These are phyloP conservation scores for Carex cristatella DNA, from an alignment of 176 grass and related monocot species.

Conservation along the genomic window DNA sequence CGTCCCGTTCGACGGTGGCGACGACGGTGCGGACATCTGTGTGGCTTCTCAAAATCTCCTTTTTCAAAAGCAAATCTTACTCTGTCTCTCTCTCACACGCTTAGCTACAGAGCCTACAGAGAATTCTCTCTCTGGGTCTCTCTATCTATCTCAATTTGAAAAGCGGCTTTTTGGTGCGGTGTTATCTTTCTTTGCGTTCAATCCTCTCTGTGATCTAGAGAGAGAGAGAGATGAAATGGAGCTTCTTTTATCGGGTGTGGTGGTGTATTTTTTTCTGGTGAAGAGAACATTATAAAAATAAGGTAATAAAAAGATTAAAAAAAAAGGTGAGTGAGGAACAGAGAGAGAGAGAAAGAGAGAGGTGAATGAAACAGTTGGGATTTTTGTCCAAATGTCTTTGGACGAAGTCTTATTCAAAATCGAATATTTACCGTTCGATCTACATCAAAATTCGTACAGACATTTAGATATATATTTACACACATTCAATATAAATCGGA, in stretches of 20 bases:
- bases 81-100: neutral
- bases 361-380: no score
- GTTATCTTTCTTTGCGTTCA: constrained; percentile 10
- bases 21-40: constrained; percentile 9
- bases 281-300: no score
- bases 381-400: no score
- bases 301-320: neutral
- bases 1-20: constrained; percentile 25
- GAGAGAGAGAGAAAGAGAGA: neutral
- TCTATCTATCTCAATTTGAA: neutral
- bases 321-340: neutral
- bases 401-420: no score
- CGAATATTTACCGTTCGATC: no score
- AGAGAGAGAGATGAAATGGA: constrained; percentile 11
- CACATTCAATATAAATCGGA: no score
- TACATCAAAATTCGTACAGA: no score
- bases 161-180: constrained; percentile 3
- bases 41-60: neutral
- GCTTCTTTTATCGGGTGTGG: neutral
- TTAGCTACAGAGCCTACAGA: neutral
- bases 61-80: neutral
- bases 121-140: neutral
- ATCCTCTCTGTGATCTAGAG: neutral
- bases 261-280: no score
- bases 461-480: no score